A percentile compares a stretch with the other conserved stretches of the same genome.
Conservation (phyloP, 106 monocot genomes). For the Dendrobium huoshanense region DNA sequence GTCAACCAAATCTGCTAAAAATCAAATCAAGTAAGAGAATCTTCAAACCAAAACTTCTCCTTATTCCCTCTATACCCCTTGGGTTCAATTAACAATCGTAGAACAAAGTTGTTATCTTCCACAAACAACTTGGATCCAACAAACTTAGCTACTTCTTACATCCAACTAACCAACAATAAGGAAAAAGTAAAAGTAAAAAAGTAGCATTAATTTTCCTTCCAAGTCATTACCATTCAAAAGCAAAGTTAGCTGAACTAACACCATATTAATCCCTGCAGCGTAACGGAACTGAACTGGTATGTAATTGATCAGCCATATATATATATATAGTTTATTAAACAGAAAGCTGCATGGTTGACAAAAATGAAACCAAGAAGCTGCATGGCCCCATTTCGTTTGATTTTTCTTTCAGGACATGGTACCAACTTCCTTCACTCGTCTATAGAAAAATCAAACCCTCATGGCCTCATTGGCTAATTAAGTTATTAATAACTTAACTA, state of each 20-base stretch:
- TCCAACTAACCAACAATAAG: not conserved
- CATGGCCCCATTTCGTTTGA: not conserved
- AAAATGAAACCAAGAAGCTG: not conserved
- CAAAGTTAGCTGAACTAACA: constrained; percentile 2
- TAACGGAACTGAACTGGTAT: not conserved
- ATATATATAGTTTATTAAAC: too few species aligned
- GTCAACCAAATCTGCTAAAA: too few species aligned
- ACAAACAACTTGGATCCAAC: too few species aligned
- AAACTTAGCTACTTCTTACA: not conserved
- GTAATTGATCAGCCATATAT: not conserved
- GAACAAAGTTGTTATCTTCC: too few species aligned
- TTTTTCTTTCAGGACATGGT: not conserved
- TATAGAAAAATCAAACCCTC: too few species aligned
- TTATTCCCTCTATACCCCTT: too few species aligned
- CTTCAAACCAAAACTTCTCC: too few species aligned
- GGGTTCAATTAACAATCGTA: too few species aligned
- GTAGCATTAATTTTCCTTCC: not conserved
- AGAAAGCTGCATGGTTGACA: not conserved
- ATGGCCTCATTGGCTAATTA: too few species aligned
- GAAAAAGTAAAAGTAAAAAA: not conserved
- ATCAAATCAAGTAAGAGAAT: too few species aligned
- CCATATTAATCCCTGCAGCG: not conserved
- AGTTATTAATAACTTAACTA: not conserved
- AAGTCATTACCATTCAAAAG: not conserved
- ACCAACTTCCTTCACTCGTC: not conserved